phyloP scores from a whole-genome alignment of 2,329 filamentous ascomycete species.

The Beauveria sp. region DNA sequence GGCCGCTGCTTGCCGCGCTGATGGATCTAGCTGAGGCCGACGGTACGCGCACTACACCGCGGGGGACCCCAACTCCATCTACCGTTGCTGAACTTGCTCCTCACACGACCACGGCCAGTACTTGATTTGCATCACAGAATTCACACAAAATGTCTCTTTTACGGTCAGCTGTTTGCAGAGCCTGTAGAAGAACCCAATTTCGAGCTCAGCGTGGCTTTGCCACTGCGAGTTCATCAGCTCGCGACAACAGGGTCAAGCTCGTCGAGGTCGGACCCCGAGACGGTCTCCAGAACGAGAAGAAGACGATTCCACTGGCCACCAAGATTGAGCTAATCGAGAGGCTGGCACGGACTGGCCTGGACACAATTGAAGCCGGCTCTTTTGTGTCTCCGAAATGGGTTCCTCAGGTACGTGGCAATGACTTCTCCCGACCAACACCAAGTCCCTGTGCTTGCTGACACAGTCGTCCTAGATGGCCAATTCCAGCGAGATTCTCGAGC shows the following conservation, averaged over 20 bases:
- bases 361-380: constrained; percentile 71
- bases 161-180: constrained; percentile 31
- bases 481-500: constrained; percentile 65
- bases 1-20: constrained; percentile 7
- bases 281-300: constrained; percentile 81
- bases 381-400: constrained; percentile 82
- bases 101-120: constrained; percentile 1
- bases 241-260: constrained; percentile 49
- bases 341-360: constrained; percentile 60
- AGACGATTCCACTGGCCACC: constrained; percentile 58
- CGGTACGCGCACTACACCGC: constrained; percentile 9
- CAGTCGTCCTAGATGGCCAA: constrained; percentile 59
- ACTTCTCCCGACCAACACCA: neutral
- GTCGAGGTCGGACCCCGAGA: constrained; percentile 81
- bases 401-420: constrained; percentile 56
- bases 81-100: constrained; percentile 5
- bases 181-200: constrained; percentile 27
- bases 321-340: constrained; percentile 71
- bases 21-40: constrained; percentile 10
- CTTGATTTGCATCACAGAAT: neutral
- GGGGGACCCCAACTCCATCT: constrained; percentile 7
- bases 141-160: constrained; percentile 26
- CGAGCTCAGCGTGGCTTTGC: constrained; percentile 30
- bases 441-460: constrained; percentile 12
- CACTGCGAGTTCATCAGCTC: constrained; percentile 27